Base-by-base conservation (phyloP, 805 yeast species). In the Wickerhamiella sergipiensis region DNA sequence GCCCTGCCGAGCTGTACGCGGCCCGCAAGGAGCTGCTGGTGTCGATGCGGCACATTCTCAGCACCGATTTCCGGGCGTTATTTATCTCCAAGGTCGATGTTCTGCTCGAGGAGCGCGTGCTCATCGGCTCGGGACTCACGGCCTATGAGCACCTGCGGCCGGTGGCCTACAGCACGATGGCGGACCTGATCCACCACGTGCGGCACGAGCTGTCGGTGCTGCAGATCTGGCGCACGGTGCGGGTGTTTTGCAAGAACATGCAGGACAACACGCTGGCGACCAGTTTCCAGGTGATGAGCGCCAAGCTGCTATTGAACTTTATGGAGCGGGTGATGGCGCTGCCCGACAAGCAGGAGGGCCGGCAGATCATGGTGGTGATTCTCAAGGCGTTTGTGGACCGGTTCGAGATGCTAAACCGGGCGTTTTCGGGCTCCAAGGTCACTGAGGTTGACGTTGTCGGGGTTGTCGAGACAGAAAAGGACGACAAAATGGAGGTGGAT, bases 271-370 rank as follows among this genome's bases (percentile, higher is more conserved):
- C 89, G 0, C 68, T 92, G 55, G 92, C 95, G 0, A 74, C 86
- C 54, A 85, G 95, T 6, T 95, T 89, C 38, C 97, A 94, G 65
- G 85, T 89, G 9, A 88, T 92, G 97, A 85, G 96, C 67, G 95
- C 97, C 2, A 90, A 89, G 66, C 71, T 92, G 31, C 67, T 92
- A 31, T 67, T 90, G 55, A 94, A 92, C 64, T 71, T 94, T 59
- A 90, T 92, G 19, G 98, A 94, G 57, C 72, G 95, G 44, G 83
- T 92, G 40, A 75, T 84, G 76, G 83, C 84, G 60, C 66, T 89
- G 58, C 89, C 85, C 42, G 83, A 84, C 49, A 85, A 85, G 57
- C 75, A 78, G 24, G 95, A 92, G 55, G 84, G 87, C 2, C 73
- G 92, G 50, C 95, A 87, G 64, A 70, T 94, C 49, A 77, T 88